Evolutionary conservation across 768 basidiomycete genomes (phyloP), one percentile per base, ranked within the genome.

Genomic region (Rhizopogon vinicolor): DNA sequence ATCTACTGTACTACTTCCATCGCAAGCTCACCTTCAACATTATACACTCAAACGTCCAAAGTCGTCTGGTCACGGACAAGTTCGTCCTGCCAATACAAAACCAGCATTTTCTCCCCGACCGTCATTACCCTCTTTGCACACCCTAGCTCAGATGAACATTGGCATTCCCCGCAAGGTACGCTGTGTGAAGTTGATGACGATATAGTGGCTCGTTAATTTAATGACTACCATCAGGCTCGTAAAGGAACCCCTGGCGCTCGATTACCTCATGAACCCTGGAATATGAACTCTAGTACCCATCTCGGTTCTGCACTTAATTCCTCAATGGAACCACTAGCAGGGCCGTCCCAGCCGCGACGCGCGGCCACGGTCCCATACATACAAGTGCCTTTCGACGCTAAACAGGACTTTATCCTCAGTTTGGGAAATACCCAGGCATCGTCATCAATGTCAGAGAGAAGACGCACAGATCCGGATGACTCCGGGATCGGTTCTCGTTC

Each of bases 241-340:
- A 76, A 72, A 48, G 76, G 76, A 5, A 71, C 68, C 2, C 72
- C 75, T 7, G 76, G 76, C 14, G 77, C 76, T 43, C 73, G 67
- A 18, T 58, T 77, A 44, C 76, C 76, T 9, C 65, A 75, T 37
- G 76, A 77, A 40, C 76, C 76, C 25, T 77, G 76, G 76, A 55
- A 72, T 19, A 60, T 66, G 53, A 59, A 67, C 52, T 52, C 68
- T 43, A 63, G 31, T 18, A n/a, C 40, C n/a, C 10, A 19, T 33
- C 45, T 33, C 3, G 45, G 31, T 8, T 12, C 18, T 18, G 13
- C 22, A 49, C 7, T 35, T 22, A 8, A 19, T 49, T 37, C 31
- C 29, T 48, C 46, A 19, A 19, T 58, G 19, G 57, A 63, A 25
- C 49, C 52, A n/a, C n/a, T 28, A 44, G 25, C 39, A 7, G 25